Conservation (phyloP, 495 filamentous ascomycete species). For the Daldinia childiae region DNA sequence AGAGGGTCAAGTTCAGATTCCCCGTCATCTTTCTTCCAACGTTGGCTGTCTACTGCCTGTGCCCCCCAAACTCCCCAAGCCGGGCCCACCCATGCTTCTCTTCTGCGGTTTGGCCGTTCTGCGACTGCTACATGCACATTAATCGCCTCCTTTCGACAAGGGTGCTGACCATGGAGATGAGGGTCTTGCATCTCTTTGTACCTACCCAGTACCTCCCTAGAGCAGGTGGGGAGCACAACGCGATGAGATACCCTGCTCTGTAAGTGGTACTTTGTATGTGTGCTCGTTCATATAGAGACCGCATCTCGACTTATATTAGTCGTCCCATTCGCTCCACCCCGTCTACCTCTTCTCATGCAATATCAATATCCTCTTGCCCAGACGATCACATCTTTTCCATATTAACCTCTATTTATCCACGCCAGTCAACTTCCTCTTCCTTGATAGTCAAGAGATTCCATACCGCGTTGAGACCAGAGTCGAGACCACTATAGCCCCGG, state of each 20-base stretch:
- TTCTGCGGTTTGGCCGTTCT: conserved; percentile 38
- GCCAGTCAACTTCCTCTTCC: conserved; percentile 49
- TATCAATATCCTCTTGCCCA: conserved; percentile 47
- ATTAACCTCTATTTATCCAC: conserved; percentile 59
- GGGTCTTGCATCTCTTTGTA: conserved; percentile 31
- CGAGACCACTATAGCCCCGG: conserved; percentile 38
- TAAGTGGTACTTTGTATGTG: conserved; percentile 24
- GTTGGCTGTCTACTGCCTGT: neutral
- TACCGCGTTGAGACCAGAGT: conserved; percentile 49
- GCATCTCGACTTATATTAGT: conserved; percentile 44
- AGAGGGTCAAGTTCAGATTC: conserved; percentile 1
- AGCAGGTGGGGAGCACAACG: conserved; percentile 38
- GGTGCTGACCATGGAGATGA: conserved; percentile 21
- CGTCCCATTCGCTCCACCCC: conserved; percentile 45
- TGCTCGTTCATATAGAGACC: conserved; percentile 42
- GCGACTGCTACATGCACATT: conserved; percentile 36
- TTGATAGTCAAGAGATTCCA: conserved; percentile 50
- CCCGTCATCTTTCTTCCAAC: conserved; percentile 11
- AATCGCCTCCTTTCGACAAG: conserved; percentile 42
- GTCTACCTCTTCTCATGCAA: conserved; percentile 46
- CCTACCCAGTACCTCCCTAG: conserved; percentile 34
- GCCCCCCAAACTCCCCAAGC: conserved; percentile 35
- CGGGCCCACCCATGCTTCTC: conserved; percentile 37
- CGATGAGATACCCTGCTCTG: conserved; percentile 35
- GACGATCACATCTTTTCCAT: conserved; percentile 52